Evolutionary conservation across 116 monocot genomes (phyloP).

Genomic region (Papilionanthe hybrid): DNA sequence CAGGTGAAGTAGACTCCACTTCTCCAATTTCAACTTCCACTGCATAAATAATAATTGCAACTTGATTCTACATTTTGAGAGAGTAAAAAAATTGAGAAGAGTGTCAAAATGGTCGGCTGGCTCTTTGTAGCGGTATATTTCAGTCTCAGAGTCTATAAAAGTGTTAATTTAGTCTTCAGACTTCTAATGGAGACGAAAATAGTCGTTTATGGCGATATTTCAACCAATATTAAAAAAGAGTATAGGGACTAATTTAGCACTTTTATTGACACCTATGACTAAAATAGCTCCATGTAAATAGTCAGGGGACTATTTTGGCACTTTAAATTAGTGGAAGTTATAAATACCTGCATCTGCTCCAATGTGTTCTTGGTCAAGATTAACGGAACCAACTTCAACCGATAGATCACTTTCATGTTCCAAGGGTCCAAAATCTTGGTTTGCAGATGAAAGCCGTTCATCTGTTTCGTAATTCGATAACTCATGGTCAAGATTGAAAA

Average conservation of each 20-base stretch:
- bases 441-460: conserved; percentile 7
- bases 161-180: too few relatives aligned
- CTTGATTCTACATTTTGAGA: not conserved
- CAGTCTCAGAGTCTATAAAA: too few relatives aligned
- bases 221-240: too few relatives aligned
- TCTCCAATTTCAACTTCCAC: conserved; percentile 6
- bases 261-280: too few relatives aligned
- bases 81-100: not conserved
- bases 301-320: too few relatives aligned
- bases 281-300: too few relatives aligned
- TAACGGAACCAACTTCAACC: conserved; percentile 1
- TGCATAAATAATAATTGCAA: not conserved
- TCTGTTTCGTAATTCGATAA: conserved; percentile 8
- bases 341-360: conserved; percentile 5
- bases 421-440: conserved; percentile 7
- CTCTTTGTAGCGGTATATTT: too few relatives aligned
- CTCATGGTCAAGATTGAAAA: conserved; percentile 6
- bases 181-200: too few relatives aligned
- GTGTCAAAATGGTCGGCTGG: too few relatives aligned
- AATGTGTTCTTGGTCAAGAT: conserved; percentile 5
- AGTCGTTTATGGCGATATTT: too few relatives aligned
- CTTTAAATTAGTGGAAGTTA: not conserved
- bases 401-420: conserved; percentile 9
- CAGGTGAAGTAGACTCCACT: conserved; percentile 2
- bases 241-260: too few relatives aligned